A percentile compares a stretch with the other conserved stretches of the same genome.
Evolutionary conservation across 2,329 filamentous ascomycete species (phyloP).

Genomic region (Neofusicoccum sp.): DNA sequence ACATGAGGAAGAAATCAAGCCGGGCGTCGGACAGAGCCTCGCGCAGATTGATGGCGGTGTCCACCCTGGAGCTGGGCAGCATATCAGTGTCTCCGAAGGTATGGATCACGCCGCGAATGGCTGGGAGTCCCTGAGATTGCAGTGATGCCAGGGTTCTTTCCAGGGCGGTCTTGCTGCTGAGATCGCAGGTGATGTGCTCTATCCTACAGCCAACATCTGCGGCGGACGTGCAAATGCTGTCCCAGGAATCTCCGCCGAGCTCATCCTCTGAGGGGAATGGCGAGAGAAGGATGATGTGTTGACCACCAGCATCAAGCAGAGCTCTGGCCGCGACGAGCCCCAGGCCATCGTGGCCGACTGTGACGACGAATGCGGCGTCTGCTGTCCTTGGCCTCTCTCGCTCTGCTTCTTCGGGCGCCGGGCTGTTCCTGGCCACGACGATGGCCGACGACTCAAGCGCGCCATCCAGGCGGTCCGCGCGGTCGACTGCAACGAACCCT

Average conservation of each 20-base stretch:
- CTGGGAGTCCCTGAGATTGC: not conserved
- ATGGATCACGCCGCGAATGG: too few species aligned
- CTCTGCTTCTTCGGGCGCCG: not conserved
- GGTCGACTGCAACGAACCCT: too few species aligned
- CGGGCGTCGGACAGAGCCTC: not conserved
- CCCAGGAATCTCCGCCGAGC: too few species aligned
- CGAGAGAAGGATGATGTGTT: constrained; percentile 14
- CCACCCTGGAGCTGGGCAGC: too few species aligned
- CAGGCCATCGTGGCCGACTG: constrained; percentile 28
- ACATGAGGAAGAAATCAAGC: constrained; percentile 30
- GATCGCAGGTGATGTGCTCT: not conserved
- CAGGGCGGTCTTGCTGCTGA: not conserved
- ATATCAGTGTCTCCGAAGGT: too few species aligned
- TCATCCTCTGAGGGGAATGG: too few species aligned
- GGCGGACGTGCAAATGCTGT: constrained; percentile 7
- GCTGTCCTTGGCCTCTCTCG: too few species aligned
- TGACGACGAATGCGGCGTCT: constrained; percentile 24
- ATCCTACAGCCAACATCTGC: constrained; percentile 22
- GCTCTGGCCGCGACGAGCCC: constrained; percentile 20
- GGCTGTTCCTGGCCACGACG: not conserved
- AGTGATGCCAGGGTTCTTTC: not conserved
- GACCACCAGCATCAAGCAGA: constrained; percentile 24
- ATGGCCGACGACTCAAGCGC: not conserved
- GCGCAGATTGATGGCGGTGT: not conserved
- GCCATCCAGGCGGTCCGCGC: not conserved